phyloP scores from a whole-genome alignment of 352 stramenopile species.

The Salisapilia sapeloensis region DNA sequence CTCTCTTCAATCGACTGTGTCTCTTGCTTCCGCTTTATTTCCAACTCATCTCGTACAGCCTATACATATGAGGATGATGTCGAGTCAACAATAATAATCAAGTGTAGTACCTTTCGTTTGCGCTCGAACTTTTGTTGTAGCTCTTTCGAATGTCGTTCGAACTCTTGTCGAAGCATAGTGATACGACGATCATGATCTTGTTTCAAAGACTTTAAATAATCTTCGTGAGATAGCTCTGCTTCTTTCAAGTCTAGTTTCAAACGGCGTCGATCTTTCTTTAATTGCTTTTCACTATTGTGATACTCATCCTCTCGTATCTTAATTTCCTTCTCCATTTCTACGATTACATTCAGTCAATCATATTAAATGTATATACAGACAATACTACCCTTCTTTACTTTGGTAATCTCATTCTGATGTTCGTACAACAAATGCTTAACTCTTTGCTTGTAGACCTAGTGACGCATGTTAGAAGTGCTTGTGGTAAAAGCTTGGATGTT shows the following conservation, averaged over 20 bases:
- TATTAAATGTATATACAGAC: background rate
- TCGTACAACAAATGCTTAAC: constrained; percentile 94
- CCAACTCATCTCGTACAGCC: constrained; percentile 67
- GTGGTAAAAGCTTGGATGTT: background rate
- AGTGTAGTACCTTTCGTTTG: constrained; percentile 29
- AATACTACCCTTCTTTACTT: constrained; percentile 58
- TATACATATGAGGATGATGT: constrained; percentile 17
- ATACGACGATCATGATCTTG: constrained; percentile 87
- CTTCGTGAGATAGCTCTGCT: constrained; percentile 83
- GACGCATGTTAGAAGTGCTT: background rate
- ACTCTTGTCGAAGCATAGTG: constrained; percentile 82
- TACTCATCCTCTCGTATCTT: constrained; percentile 87
- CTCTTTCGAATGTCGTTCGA: constrained; percentile 83
- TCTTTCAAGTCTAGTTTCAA: constrained; percentile 87
- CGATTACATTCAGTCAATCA: constrained; percentile 1
- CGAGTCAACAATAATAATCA: background rate
- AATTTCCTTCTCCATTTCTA: constrained; percentile 74
- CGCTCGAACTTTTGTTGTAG: constrained; percentile 80
- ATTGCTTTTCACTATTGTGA: constrained; percentile 60
- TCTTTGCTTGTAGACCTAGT: constrained; percentile 86
- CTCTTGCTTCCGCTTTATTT: constrained; percentile 65
- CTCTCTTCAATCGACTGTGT: constrained; percentile 82
- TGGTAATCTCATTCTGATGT: constrained; percentile 87
- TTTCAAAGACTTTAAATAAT: constrained; percentile 86
- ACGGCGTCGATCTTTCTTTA: constrained; percentile 79